Conservation (phyloP, 164 flowering plant species). For the Aristolochia californica region DNA sequence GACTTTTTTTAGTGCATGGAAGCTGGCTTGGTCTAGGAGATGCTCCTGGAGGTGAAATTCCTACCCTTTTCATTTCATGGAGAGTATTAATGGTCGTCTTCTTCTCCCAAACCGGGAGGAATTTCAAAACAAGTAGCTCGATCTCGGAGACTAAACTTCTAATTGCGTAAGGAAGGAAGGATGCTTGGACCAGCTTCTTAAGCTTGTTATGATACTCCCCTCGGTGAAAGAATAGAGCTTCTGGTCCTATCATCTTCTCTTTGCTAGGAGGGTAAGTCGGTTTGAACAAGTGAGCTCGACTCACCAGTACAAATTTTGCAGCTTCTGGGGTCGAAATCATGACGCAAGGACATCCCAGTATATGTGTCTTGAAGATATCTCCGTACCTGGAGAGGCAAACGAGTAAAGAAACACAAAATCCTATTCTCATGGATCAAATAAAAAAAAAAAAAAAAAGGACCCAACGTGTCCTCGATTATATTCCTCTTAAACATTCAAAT, state of each 20-base stretch:
- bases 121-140: constrained; percentile 35
- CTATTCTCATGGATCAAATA: background rate
- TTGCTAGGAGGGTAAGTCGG: constrained; percentile 75
- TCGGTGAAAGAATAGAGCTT: constrained; percentile 81
- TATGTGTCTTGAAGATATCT: constrained; percentile 69
- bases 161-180: constrained; percentile 54
- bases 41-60: too few species aligned
- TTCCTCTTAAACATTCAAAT: too few species aligned
- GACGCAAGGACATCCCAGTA: constrained; percentile 87
- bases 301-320: constrained; percentile 51
- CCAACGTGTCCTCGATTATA: background rate
- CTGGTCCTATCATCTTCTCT: constrained; percentile 69
- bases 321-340: constrained; percentile 82
- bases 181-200: constrained; percentile 59
- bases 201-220: constrained; percentile 65
- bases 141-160: constrained; percentile 37
- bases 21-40: too few species aligned
- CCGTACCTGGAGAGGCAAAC: constrained; percentile 43
- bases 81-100: constrained; percentile 19
- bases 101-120: constrained; percentile 42
- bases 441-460: background rate
- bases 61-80: constrained; percentile 73
- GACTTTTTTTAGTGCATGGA: too few species aligned
- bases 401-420: background rate
- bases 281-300: constrained; percentile 49